phyloP scores from a whole-genome alignment of 805 yeast species.

The Wickerhamiella azyma region DNA sequence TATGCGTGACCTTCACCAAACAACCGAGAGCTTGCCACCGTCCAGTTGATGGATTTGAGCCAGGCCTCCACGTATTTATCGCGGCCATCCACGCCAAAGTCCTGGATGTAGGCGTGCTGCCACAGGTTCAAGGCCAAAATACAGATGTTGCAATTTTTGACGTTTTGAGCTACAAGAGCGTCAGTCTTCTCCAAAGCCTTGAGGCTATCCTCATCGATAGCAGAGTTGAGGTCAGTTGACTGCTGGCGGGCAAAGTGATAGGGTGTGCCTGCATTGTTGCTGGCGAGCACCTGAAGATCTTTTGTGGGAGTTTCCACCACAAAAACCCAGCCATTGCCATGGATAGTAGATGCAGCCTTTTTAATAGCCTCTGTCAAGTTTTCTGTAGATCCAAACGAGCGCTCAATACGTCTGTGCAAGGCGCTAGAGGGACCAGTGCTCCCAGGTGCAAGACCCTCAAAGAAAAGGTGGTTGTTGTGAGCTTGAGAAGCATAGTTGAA shows the following conservation, averaged over 20 bases:
- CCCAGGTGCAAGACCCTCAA: slow-evolving; percentile 34
- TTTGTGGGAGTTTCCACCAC: slow-evolving; percentile 45
- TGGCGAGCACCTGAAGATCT: slow-evolving; percentile 53
- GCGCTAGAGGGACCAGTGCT: slow-evolving; percentile 15
- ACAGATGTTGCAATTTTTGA: slow-evolving; percentile 36
- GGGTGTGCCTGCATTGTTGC: slow-evolving; percentile 86
- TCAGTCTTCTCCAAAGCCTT: slow-evolving; percentile 33
- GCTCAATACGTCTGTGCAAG: slow-evolving; percentile 32
- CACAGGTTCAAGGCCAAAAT: slow-evolving; percentile 68
- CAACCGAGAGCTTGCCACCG: slow-evolving; percentile 22
- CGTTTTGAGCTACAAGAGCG: slow-evolving; percentile 24
- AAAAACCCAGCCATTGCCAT: slow-evolving; percentile 91
- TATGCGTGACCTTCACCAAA: slow-evolving; percentile 14
- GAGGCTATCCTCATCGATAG: slow-evolving; percentile 42
- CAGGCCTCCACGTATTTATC: slow-evolving; percentile 55
- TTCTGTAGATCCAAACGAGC: slow-evolving; percentile 60
- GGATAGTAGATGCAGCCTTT: slow-evolving; percentile 53
- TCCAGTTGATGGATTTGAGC: slow-evolving; percentile 78
- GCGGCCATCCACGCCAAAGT: slow-evolving; percentile 70
- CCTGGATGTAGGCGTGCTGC: slow-evolving; percentile 79
- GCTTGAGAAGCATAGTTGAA: slow-evolving; percentile 85
- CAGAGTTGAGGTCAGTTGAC: slow-evolving; percentile 60
- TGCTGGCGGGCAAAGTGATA: slow-evolving; percentile 49
- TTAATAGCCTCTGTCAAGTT: slow-evolving; percentile 63
- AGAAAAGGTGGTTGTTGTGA: slow-evolving; percentile 82